A percentile compares a stretch with the other conserved stretches of the same genome.
Conservation (phyloP, 208 protist species). For the Wallacemonas sp. region DNA sequence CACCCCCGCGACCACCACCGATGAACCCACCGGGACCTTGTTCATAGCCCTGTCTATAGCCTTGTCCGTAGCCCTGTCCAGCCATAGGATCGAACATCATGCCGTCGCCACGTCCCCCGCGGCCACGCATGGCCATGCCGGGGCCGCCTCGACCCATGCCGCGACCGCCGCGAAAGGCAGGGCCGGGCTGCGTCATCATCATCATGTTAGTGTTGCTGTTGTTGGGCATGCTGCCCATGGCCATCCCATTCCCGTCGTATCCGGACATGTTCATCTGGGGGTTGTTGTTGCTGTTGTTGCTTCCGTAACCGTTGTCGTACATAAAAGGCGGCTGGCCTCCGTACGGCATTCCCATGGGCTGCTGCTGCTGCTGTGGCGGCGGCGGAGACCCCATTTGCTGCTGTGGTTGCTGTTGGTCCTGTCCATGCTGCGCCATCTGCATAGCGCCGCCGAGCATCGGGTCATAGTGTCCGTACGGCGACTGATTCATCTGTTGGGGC, state of each 20-base stretch:
- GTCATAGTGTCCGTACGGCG: neutral
- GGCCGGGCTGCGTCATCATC: neutral
- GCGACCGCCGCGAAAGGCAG: neutral
- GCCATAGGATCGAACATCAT: constrained; percentile 2
- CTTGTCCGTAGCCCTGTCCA: neutral
- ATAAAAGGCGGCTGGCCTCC: neutral
- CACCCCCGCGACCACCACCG: constrained; percentile 23
- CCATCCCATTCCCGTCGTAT: neutral
- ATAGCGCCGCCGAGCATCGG: neutral
- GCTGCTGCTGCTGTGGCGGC: constrained; percentile 4
- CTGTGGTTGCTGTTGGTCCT: constrained; percentile 1
- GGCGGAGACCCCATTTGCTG: neutral
- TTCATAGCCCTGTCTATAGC: neutral
- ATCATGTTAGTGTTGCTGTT: too few relatives aligned
- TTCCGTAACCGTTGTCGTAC: neutral
- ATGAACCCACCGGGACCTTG: constrained; percentile 2
- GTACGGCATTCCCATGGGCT: neutral
- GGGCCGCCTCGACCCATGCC: neutral
- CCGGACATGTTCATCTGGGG: neutral
- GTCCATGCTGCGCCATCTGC: constrained; percentile 9
- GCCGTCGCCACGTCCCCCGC: constrained; percentile 10
- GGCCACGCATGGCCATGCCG: constrained; percentile 10
- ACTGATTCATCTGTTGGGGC: constrained; percentile 5
- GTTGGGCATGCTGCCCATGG: too few relatives aligned
- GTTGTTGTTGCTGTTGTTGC: neutral